Conservation (phyloP, 2,329 filamentous ascomycete species). For the Claviceps purpurea region DNA sequence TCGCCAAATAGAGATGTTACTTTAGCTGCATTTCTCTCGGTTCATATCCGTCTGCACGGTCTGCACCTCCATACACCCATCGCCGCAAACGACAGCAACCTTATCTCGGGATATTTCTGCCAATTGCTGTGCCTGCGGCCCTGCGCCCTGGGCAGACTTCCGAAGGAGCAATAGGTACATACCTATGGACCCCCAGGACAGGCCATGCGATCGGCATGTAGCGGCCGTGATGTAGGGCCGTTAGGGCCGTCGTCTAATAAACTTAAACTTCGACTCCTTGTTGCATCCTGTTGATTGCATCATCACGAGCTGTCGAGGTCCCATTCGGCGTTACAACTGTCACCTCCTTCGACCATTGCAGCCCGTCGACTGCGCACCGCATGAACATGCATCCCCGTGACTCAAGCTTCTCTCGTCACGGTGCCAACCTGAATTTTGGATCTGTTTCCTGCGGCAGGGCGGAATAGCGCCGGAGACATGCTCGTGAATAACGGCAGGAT, state of each 20-base stretch:
- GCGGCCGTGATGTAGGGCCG: not conserved
- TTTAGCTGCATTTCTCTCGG: too few species aligned
- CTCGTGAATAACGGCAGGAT: not conserved
- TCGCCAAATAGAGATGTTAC: too few species aligned
- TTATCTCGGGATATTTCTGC: conserved; percentile 1
- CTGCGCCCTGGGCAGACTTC: not conserved
- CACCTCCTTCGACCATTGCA: not conserved
- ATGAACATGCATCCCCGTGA: not conserved
- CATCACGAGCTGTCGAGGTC: not conserved
- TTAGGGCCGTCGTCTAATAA: too few species aligned
- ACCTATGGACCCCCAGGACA: not conserved
- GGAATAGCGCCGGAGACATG: not conserved
- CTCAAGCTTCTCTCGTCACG: not conserved
- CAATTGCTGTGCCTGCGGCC: not conserved
- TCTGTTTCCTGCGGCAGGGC: not conserved
- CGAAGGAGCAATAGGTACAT: not conserved
- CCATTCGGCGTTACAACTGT: not conserved
- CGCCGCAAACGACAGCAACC: not conserved
- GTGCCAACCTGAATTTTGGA: not conserved
- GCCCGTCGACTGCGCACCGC: not conserved
- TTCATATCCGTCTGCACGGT: too few species aligned
- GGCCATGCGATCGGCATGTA: not conserved
- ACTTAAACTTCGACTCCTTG: not conserved
- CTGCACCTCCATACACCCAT: not conserved
- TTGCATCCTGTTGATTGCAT: not conserved